These are phyloP conservation scores for Exserohilum turcica DNA, from an alignment of 2,329 filamentous ascomycete genomes.

Conservation along the genomic window DNA sequence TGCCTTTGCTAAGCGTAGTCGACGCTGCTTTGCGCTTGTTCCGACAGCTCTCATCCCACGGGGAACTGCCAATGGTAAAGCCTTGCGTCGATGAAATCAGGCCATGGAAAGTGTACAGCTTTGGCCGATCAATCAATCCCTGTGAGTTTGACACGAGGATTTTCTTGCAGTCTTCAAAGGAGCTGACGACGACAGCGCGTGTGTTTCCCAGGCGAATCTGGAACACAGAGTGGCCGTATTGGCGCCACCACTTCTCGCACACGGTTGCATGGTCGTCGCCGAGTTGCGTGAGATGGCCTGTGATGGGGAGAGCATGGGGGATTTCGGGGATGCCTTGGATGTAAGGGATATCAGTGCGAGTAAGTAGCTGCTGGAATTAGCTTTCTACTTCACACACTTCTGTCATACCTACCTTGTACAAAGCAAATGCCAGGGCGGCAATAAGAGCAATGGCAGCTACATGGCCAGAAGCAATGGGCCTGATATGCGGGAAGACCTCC, in stretches of 20 bases:
- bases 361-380: constrained; percentile 16
- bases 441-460: background rate
- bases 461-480: constrained; percentile 4
- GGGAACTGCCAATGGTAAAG: constrained; percentile 61
- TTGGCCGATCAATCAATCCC: constrained; percentile 58
- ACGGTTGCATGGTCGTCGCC: constrained; percentile 60
- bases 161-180: constrained; percentile 58
- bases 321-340: constrained; percentile 58
- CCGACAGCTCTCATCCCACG: constrained; percentile 60
- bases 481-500: constrained; percentile 1
- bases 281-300: constrained; percentile 58
- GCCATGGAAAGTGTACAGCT: constrained; percentile 60
- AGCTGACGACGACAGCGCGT: constrained; percentile 59
- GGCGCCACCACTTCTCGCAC: constrained; percentile 58
- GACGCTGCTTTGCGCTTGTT: constrained; percentile 60
- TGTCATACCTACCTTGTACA: constrained; percentile 8
- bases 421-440: background rate
- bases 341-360: constrained; percentile 55
- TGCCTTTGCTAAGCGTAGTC: constrained; percentile 53
- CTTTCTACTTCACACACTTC: background rate
- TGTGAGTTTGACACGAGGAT: constrained; percentile 58
- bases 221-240: constrained; percentile 56
- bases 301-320: constrained; percentile 56
- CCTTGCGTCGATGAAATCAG: constrained; percentile 57
- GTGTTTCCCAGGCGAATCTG: constrained; percentile 61